phyloP scores from a whole-genome alignment of 2,329 filamentous ascomycete species.

The Colletotrichum magnum region DNA sequence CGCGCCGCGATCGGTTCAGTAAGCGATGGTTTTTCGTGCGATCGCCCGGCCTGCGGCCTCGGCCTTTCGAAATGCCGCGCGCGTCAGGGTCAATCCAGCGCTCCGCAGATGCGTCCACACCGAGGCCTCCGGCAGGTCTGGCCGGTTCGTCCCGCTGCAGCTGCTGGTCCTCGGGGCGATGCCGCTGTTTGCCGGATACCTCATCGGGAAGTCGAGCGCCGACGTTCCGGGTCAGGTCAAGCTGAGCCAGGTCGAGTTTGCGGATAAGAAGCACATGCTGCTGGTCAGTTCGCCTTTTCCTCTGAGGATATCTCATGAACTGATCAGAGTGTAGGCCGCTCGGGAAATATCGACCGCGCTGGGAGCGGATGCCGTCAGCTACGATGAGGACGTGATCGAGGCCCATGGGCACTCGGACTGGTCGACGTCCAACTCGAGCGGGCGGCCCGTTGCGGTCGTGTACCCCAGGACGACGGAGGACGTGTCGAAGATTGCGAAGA shows the following conservation, averaged over 20 bases:
- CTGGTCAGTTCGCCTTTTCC: not conserved
- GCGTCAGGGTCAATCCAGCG: not conserved
- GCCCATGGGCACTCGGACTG: constrained; percentile 79
- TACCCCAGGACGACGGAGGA: constrained; percentile 76
- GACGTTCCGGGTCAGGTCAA: not conserved
- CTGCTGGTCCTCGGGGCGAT: constrained; percentile 20
- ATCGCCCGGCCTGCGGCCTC: not conserved
- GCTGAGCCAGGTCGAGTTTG: constrained; percentile 8
- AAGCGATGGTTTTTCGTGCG: too few relatives aligned
- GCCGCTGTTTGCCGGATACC: constrained; percentile 22
- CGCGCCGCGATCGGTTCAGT: too few relatives aligned
- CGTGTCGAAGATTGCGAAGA: constrained; percentile 72
- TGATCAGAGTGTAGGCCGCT: constrained; percentile 15
- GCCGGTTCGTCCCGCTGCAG: constrained; percentile 14
- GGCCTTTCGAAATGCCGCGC: too few relatives aligned
- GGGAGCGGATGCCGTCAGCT: constrained; percentile 72
- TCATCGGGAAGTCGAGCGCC: constrained; percentile 13
- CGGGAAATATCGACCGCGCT: constrained; percentile 48
- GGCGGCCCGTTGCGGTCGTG: constrained; percentile 74
- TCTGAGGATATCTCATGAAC: not conserved
- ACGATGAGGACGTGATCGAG: constrained; percentile 74
- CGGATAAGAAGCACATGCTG: constrained; percentile 14
- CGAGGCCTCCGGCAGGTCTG: not conserved
- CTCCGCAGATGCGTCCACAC: not conserved
- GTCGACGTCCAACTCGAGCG: constrained; percentile 76